These are phyloP conservation scores for Hura crepitans DNA, from an alignment of 441 rosid genomes.

Conservation along the genomic window DNA sequence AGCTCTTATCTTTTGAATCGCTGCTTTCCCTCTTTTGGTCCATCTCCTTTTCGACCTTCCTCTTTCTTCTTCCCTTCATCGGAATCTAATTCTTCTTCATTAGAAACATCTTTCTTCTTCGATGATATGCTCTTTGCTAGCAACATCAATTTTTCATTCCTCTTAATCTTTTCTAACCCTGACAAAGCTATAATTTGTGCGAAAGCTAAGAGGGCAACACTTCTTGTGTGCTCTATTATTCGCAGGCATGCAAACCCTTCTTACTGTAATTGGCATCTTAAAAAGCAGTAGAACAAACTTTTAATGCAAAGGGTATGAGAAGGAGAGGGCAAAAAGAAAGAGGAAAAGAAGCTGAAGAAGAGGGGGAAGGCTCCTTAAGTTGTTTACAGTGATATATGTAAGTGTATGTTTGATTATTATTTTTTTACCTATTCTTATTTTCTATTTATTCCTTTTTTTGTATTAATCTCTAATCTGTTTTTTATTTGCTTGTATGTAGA, in stretches of 20 bases:
- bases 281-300: slow-evolving; percentile 22
- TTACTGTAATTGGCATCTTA: slow-evolving; percentile 97
- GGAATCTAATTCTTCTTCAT: slow-evolving; percentile 45
- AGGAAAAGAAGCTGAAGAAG: too few relatives aligned
- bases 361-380: too few relatives aligned
- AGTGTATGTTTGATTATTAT: too few relatives aligned
- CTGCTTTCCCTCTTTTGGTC: slow-evolving; percentile 29
- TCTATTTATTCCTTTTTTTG: too few relatives aligned
- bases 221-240: slow-evolving; percentile 84
- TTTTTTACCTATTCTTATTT: too few relatives aligned
- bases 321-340: too few relatives aligned
- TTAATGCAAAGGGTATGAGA: neutral
- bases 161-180: slow-evolving; percentile 63
- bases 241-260: slow-evolving; percentile 99
- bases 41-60: slow-evolving; percentile 48
- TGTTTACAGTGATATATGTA: too few relatives aligned
- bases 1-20: slow-evolving; percentile 59
- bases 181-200: slow-evolving; percentile 56
- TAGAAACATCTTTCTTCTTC: slow-evolving; percentile 38
- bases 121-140: slow-evolving; percentile 35
- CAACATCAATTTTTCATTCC: too few relatives aligned
- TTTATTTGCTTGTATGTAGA: too few relatives aligned
- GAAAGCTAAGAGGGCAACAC: too few relatives aligned
- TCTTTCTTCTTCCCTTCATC: slow-evolving; percentile 56
- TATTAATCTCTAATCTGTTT: too few relatives aligned